These are phyloP conservation scores for Cystobasidium slooffiae DNA, from an alignment of 1,284 basidiomycete species.

Conservation along the genomic window DNA sequence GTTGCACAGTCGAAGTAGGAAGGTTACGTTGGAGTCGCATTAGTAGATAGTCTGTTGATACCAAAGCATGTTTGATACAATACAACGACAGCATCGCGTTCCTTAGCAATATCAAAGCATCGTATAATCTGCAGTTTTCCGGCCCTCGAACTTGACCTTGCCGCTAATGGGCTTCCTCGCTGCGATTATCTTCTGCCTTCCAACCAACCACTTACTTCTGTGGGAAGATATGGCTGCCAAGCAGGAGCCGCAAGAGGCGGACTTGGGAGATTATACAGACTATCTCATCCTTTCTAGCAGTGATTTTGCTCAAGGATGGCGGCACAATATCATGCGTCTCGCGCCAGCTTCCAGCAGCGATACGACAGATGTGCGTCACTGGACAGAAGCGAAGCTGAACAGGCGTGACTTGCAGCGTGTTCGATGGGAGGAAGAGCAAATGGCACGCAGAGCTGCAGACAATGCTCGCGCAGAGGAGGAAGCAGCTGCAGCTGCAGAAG, in stretches of 20 bases:
- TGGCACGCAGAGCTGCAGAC: constrained; percentile 35
- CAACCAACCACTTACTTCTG: not conserved
- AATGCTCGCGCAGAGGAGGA: constrained; percentile 23
- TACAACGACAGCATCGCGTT: too few relatives aligned
- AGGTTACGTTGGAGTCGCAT: too few relatives aligned
- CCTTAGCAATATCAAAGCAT: too few relatives aligned
- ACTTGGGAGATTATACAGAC: constrained; percentile 46
- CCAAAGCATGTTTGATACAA: not conserved
- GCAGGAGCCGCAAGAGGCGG: constrained; percentile 55
- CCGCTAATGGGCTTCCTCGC: too few relatives aligned
- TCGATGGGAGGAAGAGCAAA: constrained; percentile 23
- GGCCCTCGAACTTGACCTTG: too few relatives aligned
- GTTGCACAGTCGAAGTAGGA: too few relatives aligned
- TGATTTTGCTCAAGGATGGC: constrained; percentile 44
- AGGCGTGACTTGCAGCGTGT: constrained; percentile 43
- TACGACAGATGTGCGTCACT: constrained; percentile 42
- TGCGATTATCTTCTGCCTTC: not conserved
- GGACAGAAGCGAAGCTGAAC: constrained; percentile 41
- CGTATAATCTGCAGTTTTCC: too few relatives aligned
- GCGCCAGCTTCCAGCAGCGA: constrained; percentile 36
- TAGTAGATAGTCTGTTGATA: not conserved
- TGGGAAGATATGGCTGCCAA: constrained; percentile 38
- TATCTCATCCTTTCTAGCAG: constrained; percentile 46
- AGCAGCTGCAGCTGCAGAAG: constrained; percentile 28
- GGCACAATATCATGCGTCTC: constrained; percentile 53